Conservation (phyloP, 2,329 filamentous ascomycete genomes). For the Phialophora tarda region DNA sequence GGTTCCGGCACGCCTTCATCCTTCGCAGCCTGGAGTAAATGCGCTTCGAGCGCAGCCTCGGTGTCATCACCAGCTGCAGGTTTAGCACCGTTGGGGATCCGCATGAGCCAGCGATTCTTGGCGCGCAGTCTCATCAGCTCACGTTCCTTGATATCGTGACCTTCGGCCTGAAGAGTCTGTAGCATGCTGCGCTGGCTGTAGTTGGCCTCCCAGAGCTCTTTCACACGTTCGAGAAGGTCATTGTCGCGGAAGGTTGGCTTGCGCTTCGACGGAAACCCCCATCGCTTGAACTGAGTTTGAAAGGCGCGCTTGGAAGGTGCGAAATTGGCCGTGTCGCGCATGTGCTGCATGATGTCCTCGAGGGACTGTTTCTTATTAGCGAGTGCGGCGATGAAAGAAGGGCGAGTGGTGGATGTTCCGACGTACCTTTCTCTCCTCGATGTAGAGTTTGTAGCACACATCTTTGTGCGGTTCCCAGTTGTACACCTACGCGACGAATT, state of each 20-base stretch:
- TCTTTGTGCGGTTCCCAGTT: conserved; percentile 71
- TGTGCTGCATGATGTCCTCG: conserved; percentile 75
- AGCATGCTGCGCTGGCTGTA: conserved; percentile 75
- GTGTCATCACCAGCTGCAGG: conserved; percentile 33
- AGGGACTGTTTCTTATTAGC: conserved; percentile 53
- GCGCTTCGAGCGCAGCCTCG: conserved; percentile 40
- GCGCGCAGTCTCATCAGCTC: conserved; percentile 73
- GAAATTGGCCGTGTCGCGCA: conserved; percentile 69
- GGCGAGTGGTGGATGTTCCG: background rate
- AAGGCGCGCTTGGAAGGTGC: conserved; percentile 77
- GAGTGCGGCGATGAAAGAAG: background rate
- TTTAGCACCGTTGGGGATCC: conserved; percentile 66
- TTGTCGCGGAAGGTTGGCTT: conserved; percentile 73
- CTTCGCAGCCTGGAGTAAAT: conserved; percentile 40
- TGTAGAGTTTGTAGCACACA: conserved; percentile 73
- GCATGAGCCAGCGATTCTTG: conserved; percentile 71
- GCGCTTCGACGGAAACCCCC: conserved; percentile 78
- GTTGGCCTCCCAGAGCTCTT: conserved; percentile 79
- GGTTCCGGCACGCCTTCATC: conserved; percentile 22
- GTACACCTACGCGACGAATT: conserved; percentile 53
- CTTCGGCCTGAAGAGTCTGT: conserved; percentile 70
- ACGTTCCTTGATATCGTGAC: conserved; percentile 72
- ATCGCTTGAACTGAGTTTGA: conserved; percentile 76
- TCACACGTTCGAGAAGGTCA: conserved; percentile 69
- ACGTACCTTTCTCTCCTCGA: conserved; percentile 68